Evolutionary conservation across 2,329 filamentous ascomycete species (phyloP), one percentile per base, ranked within the genome.

Genomic region (Colletotrichum orchidophilum): DNA sequence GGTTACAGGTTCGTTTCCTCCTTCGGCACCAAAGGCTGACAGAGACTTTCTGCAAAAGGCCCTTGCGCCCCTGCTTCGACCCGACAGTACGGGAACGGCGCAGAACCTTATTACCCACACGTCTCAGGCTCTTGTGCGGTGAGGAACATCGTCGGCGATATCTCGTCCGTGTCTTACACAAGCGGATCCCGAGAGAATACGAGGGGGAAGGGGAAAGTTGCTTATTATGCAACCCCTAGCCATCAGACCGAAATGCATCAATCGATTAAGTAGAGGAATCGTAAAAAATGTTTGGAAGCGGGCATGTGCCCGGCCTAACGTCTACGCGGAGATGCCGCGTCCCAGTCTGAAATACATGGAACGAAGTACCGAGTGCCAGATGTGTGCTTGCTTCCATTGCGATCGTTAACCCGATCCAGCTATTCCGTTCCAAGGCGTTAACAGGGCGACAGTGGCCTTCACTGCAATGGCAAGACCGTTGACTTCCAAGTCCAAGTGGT

Each of bases 101-200:
- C 18, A 55, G 46, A 55, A 55, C 53, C 53, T 55, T 55, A 55
- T 35, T 55, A 55, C 18, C 53, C 53, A 55, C 53, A 55, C 18
- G 53, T 55, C n/a, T 55, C 29, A 55, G 27, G 27, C 27, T 29
- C 33, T n/a, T 49, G 21, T 49, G 46, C 18, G 46, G 7, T 18
- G 6, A 49, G 21, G 18, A n/a, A 49, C 46, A 11, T 49, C 21
- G 46, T 6, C 21, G 15, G 8, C 18, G 15, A 49, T 21, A n/a
- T 24, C 18, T 49, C 18, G n/a, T 49, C 21, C 18, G 13, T 49
- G 18, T 24, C 46, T 49, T 13, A 24, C 46, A 49, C 46, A n/a
- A n/a, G 46, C 46, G 46, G 46, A 49, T 4, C 5, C 6, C 46
- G 46, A 49, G 18, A 49, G 15, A 49, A 13, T n/a, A 49, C 46